These are phyloP conservation scores for Fusarium cyanostomum DNA, from an alignment of 2,329 filamentous ascomycete species.

Conservation along the genomic window DNA sequence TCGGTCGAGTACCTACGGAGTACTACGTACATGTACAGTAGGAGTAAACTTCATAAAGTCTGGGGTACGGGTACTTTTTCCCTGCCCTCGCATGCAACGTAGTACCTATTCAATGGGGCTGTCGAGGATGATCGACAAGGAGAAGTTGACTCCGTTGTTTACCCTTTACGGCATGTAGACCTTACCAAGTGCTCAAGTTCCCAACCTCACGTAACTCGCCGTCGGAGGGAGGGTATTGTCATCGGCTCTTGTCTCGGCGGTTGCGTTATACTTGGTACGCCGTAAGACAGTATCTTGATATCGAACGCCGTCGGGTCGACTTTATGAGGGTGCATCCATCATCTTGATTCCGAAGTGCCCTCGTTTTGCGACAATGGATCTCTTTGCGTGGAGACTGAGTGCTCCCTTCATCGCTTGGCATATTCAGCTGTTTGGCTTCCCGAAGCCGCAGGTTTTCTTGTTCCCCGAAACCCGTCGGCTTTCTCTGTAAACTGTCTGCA, in stretches of 20 bases:
- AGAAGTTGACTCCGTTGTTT: background rate
- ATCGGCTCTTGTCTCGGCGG: conserved; percentile 1
- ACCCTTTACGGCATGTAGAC: background rate
- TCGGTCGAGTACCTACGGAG: too few species aligned
- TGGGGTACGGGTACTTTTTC: conserved; percentile 11
- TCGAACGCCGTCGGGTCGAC: background rate
- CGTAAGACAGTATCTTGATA: conserved; percentile 9
- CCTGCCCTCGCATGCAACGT: background rate
- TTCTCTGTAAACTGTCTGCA: background rate
- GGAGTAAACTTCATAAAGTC: conserved; percentile 9
- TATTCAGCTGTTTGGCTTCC: background rate
- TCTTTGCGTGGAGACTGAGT: background rate
- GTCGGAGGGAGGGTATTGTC: background rate
- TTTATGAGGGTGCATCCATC: background rate
- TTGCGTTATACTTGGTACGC: conserved; percentile 5
- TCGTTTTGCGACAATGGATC: conserved; percentile 6
- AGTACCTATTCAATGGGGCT: background rate
- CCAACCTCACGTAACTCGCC: background rate
- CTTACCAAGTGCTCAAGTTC: background rate
- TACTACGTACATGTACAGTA: too few species aligned
- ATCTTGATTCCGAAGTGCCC: background rate
- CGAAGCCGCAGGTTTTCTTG: background rate
- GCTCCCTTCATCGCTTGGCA: background rate
- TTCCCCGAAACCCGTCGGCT: conserved; percentile 14
- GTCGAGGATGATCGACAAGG: background rate